A percentile compares a stretch with the other conserved stretches of the same genome.
Conservation (phyloP, 768 basidiomycete genomes). For the Leccinellum albellum region DNA sequence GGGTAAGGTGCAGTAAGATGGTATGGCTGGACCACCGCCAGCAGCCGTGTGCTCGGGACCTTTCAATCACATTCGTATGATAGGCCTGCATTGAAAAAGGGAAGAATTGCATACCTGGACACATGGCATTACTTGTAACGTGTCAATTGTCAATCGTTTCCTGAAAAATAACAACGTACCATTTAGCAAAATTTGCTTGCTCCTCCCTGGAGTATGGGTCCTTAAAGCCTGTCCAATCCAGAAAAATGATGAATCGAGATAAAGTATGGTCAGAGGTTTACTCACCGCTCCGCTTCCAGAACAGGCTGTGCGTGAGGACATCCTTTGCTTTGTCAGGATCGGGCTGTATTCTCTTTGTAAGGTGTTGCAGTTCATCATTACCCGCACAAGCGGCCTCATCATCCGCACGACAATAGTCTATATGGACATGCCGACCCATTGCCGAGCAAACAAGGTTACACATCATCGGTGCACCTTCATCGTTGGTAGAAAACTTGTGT, state of each 20-base stretch:
- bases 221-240: constrained; percentile 45
- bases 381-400: constrained; percentile 34
- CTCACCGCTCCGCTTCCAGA: constrained; percentile 58
- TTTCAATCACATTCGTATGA: constrained; percentile 19
- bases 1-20: constrained; percentile 53
- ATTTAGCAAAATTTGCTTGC: constrained; percentile 49
- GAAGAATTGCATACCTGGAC: constrained; percentile 35
- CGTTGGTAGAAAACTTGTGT: constrained; percentile 48
- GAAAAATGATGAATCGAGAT: background rate
- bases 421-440: constrained; percentile 55
- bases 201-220: constrained; percentile 63
- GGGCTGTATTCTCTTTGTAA: constrained; percentile 41
- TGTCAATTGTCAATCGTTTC: background rate
- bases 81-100: background rate
- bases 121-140: constrained; percentile 45
- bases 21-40: constrained; percentile 36
- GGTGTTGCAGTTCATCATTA: constrained; percentile 45
- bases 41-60: constrained; percentile 49
- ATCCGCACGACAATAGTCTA: constrained; percentile 51
- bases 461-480: constrained; percentile 62
- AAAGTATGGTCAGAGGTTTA: background rate
- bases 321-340: constrained; percentile 49
- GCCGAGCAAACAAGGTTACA: constrained; percentile 54
- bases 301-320: constrained; percentile 48
- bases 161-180: constrained; percentile 32